These are phyloP conservation scores for Alternaria arborescens DNA, from an alignment of 2,329 filamentous ascomycete genomes.

Conservation along the genomic window DNA sequence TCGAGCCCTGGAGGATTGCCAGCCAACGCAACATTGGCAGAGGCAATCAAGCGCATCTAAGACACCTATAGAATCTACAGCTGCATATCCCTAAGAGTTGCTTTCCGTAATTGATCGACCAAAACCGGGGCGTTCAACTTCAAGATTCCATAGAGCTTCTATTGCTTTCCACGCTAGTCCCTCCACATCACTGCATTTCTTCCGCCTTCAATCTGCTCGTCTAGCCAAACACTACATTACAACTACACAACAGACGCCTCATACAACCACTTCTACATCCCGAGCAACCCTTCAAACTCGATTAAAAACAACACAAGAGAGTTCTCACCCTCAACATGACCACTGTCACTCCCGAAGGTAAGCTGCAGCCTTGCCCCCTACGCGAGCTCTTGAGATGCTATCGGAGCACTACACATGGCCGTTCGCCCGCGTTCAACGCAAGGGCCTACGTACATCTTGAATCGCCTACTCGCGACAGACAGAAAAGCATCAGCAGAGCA, in stretches of 20 bases:
- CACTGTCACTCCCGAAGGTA: slow-evolving; percentile 53
- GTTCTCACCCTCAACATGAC: slow-evolving; percentile 34
- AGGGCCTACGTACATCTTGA: not conserved
- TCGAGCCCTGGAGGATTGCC: slow-evolving; percentile 4
- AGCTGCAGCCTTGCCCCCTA: slow-evolving; percentile 38
- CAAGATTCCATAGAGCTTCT: slow-evolving; percentile 47
- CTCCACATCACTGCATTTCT: slow-evolving; percentile 48
- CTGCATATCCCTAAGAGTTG: slow-evolving; percentile 5
- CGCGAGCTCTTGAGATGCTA: slow-evolving; percentile 2
- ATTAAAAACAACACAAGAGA: slow-evolving; percentile 9
- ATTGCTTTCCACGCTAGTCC: slow-evolving; percentile 52
- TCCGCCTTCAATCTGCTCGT: slow-evolving; percentile 38
- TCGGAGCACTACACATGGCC: not conserved
- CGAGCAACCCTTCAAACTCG: not conserved
- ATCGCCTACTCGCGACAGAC: not conserved
- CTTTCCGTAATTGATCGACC: slow-evolving; percentile 23
- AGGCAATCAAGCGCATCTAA: slow-evolving; percentile 9
- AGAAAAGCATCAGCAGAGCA: slow-evolving; percentile 12
- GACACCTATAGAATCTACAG: slow-evolving; percentile 1
- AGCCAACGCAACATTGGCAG: slow-evolving; percentile 13
- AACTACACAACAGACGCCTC: slow-evolving; percentile 21
- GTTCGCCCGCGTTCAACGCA: not conserved
- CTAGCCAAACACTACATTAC: slow-evolving; percentile 31
- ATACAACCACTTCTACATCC: slow-evolving; percentile 4
- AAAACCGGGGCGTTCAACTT: slow-evolving; percentile 33